These are phyloP conservation scores for Phytophthora colocasiae DNA, from an alignment of 352 stramenopile genomes.

Conservation along the genomic window DNA sequence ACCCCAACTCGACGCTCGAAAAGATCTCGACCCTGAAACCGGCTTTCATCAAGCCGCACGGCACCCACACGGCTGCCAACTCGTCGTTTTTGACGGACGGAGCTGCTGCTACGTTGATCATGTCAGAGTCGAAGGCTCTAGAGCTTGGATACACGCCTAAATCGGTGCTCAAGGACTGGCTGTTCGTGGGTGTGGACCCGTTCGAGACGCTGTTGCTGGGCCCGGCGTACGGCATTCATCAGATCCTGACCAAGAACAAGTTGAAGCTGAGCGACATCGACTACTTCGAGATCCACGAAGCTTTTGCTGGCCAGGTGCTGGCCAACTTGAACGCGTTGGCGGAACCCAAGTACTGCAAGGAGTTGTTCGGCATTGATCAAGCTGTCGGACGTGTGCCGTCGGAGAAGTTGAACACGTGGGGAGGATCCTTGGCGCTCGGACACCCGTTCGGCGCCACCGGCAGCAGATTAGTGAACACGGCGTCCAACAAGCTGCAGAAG, in stretches of 20 bases:
- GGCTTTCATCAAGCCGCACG: slow-evolving; percentile 98
- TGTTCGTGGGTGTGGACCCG: slow-evolving; percentile 97
- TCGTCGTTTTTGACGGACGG: slow-evolving; percentile 98
- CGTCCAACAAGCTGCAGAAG: slow-evolving; percentile 96
- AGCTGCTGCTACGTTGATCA: slow-evolving; percentile 95
- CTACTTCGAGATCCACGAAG: slow-evolving; percentile 99
- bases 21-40: slow-evolving; percentile 97
- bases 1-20: slow-evolving; percentile 94
- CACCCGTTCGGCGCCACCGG: slow-evolving; percentile 99
- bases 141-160: slow-evolving; percentile 97
- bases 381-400: slow-evolving; percentile 92
- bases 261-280: slow-evolving; percentile 95
- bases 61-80: slow-evolving; percentile 98
- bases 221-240: slow-evolving; percentile 95
- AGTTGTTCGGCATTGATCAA: slow-evolving; percentile 92
- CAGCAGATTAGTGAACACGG: slow-evolving; percentile 96
- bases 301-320: slow-evolving; percentile 98
- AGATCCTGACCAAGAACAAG: slow-evolving; percentile 86
- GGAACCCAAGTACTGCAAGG: slow-evolving; percentile 95
- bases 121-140: slow-evolving; percentile 96
- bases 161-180: slow-evolving; percentile 95
- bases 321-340: slow-evolving; percentile 97
- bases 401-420: slow-evolving; percentile 98
- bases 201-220: slow-evolving; percentile 95
- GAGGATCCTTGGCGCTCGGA: slow-evolving; percentile 95